These are phyloP conservation scores for Lasiosphaeriaceae sp. DNA, from an alignment of 495 filamentous ascomycete genomes.

Conservation along the genomic window DNA sequence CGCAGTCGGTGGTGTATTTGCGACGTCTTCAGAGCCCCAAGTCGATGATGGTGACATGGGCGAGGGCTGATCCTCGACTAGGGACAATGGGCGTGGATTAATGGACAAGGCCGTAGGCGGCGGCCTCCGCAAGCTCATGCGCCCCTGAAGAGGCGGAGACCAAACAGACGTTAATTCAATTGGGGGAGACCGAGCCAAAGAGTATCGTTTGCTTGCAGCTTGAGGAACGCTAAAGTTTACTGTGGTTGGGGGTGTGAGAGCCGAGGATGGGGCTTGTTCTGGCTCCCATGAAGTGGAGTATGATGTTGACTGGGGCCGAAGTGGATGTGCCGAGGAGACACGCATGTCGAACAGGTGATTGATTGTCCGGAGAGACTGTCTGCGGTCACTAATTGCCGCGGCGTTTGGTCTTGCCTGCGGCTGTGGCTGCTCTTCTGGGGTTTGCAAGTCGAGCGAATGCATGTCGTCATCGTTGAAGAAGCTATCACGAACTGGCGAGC, in stretches of 20 bases:
- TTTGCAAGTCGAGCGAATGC: conserved; percentile 17
- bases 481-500: conserved; percentile 45
- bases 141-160: conserved; percentile 1
- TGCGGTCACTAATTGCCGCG: conserved; percentile 45
- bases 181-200: conserved; percentile 20
- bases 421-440: conserved; percentile 26
- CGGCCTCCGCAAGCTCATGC: conserved; percentile 30
- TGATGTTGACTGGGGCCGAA: conserved; percentile 24
- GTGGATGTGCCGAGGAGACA: conserved; percentile 21
- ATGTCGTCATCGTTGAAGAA: conserved; percentile 38
- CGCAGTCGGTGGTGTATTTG: neutral
- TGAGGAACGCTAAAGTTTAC: conserved; percentile 50
- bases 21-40: conserved; percentile 1
- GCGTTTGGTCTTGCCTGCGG: conserved; percentile 48
- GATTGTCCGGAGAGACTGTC: conserved; percentile 50
- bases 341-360: conserved; percentile 38
- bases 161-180: conserved; percentile 5
- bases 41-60: conserved; percentile 21
- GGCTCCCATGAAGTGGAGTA: conserved; percentile 13
- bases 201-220: conserved; percentile 38
- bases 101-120: conserved; percentile 40
- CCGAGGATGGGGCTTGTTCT: conserved; percentile 7
- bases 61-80: conserved; percentile 47
- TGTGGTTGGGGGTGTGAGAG: conserved; percentile 19
- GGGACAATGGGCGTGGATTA: conserved; percentile 43